Conservation (phyloP, 805 yeast genomes). For the Wickerhamiella vanderwaltii region DNA sequence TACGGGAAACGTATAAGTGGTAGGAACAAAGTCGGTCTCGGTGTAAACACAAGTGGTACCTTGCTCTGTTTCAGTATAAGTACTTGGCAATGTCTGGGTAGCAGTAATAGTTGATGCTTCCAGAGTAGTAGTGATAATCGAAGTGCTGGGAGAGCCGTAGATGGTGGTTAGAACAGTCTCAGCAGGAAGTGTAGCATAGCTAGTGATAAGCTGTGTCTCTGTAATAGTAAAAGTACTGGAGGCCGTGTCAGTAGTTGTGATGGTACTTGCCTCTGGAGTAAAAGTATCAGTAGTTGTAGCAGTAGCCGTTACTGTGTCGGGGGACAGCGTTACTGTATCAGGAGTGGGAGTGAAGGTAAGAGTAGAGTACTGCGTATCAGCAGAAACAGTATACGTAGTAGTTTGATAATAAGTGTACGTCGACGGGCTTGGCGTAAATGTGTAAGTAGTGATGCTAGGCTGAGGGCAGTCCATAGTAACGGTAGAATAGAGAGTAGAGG, state of each 20-base stretch:
- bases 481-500: slow-evolving; percentile 6
- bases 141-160: slow-evolving; percentile 1
- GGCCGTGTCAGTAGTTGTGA: slow-evolving; percentile 3
- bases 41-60: slow-evolving; percentile 3
- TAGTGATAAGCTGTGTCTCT: slow-evolving; percentile 1
- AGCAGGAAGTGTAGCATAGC: slow-evolving; percentile 4
- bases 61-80: slow-evolving; percentile 2
- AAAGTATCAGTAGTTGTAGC: background rate
- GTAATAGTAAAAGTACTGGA: slow-evolving; percentile 1
- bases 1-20: slow-evolving; percentile 8
- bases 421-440: background rate
- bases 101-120: slow-evolving; percentile 6
- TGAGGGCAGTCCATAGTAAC: slow-evolving; percentile 6
- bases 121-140: slow-evolving; percentile 2
- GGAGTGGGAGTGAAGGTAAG: background rate
- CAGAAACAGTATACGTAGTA: background rate
- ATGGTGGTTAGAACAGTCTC: slow-evolving; percentile 6
- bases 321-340: background rate
- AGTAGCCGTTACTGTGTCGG: background rate
- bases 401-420: slow-evolving; percentile 6
- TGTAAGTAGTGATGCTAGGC: slow-evolving; percentile 3
- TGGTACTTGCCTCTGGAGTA: background rate
- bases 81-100: slow-evolving; percentile 2
- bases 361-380: background rate
- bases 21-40: background rate